Conservation (phyloP, 768 basidiomycete genomes). For the Calocybe indica region DNA sequence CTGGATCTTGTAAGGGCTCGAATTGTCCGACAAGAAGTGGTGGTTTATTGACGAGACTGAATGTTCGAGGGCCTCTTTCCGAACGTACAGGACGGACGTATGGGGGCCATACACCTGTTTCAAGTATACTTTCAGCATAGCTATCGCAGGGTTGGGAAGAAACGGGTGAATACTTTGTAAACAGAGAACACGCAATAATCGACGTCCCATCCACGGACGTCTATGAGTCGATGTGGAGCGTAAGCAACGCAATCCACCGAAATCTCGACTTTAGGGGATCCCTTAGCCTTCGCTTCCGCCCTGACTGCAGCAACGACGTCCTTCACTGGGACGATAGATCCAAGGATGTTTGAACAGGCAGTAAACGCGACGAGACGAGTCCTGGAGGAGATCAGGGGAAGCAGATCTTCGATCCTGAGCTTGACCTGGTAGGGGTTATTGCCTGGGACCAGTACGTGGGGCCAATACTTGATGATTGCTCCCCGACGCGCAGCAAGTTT, state of each 20-base stretch:
- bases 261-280: slow-evolving; percentile 57
- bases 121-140: too few relatives aligned
- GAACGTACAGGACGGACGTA: slow-evolving; percentile 60
- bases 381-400: slow-evolving; percentile 54
- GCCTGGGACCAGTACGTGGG: slow-evolving; percentile 35
- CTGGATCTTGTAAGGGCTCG: slow-evolving; percentile 55
- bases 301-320: slow-evolving; percentile 48
- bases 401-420: slow-evolving; percentile 47
- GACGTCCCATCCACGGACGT: slow-evolving; percentile 73
- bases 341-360: slow-evolving; percentile 73
- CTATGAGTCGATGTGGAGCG: slow-evolving; percentile 65
- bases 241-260: slow-evolving; percentile 77
- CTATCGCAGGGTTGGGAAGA: too few relatives aligned
- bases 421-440: slow-evolving; percentile 64
- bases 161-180: slow-evolving; percentile 55
- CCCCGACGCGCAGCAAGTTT: slow-evolving; percentile 55
- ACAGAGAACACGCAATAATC: slow-evolving; percentile 69
- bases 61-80: slow-evolving; percentile 34
- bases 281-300: slow-evolving; percentile 41
- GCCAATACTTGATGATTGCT: slow-evolving; percentile 56
- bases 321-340: slow-evolving; percentile 57
- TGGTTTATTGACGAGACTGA: slow-evolving; percentile 59
- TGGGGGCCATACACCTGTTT: slow-evolving; percentile 71
- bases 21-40: slow-evolving; percentile 54
- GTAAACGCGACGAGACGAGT: slow-evolving; percentile 73